phyloP scores from a whole-genome alignment of 2,329 filamentous ascomycete genomes.

The Colletotrichum scovillei region DNA sequence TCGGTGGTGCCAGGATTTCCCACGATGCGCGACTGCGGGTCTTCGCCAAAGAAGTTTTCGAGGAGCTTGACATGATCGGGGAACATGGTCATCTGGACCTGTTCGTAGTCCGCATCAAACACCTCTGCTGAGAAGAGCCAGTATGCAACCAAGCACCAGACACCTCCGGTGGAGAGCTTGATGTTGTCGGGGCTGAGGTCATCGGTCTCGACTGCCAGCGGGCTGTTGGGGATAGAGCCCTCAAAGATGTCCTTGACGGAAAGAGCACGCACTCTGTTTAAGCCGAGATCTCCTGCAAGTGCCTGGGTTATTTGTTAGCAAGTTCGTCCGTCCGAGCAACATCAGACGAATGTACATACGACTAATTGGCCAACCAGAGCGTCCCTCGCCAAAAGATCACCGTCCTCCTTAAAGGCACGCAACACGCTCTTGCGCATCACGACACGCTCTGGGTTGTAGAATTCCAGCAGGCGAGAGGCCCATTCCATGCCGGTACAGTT shows the following conservation, averaged over 20 bases:
- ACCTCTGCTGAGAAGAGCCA: slow-evolving; percentile 72
- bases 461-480: slow-evolving; percentile 75
- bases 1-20: slow-evolving; percentile 67
- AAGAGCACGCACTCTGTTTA: slow-evolving; percentile 55
- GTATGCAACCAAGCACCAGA: slow-evolving; percentile 69
- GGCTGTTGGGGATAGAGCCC: slow-evolving; percentile 54
- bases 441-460: slow-evolving; percentile 71
- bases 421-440: slow-evolving; percentile 72
- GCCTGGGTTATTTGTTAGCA: slow-evolving; percentile 54
- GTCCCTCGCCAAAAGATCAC: slow-evolving; percentile 70
- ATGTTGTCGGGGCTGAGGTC: slow-evolving; percentile 62
- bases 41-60: slow-evolving; percentile 62
- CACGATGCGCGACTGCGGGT: slow-evolving; percentile 60
- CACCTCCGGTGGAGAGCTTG: slow-evolving; percentile 68
- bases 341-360: slow-evolving; percentile 52
- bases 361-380: slow-evolving; percentile 78
- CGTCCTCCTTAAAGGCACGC: slow-evolving; percentile 73
- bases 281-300: slow-evolving; percentile 70
- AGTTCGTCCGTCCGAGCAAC: background rate
- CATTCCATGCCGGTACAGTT: slow-evolving; percentile 70
- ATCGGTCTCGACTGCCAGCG: slow-evolving; percentile 58
- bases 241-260: slow-evolving; percentile 57
- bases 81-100: slow-evolving; percentile 67
- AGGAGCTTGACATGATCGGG: slow-evolving; percentile 69
- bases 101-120: slow-evolving; percentile 66